Evolutionary conservation across 1,284 basidiomycete genomes (phyloP).

Genomic region (Ganoderma meredithae): DNA sequence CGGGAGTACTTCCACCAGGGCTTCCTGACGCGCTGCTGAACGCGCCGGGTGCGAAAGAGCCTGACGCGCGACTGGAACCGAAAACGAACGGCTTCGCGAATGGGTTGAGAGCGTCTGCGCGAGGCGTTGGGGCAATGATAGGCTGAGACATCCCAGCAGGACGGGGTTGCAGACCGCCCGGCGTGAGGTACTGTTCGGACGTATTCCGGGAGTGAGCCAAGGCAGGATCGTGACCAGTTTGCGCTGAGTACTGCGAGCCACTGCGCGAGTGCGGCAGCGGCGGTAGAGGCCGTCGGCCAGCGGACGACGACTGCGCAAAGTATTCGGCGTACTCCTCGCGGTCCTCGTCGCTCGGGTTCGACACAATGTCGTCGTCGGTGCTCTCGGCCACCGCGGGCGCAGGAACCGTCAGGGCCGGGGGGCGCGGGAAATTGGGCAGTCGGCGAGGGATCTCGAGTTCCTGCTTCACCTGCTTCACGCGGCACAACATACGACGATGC

Average conservation of each 20-base stretch:
- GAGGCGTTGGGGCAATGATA: constrained; percentile 26
- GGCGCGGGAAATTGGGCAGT: constrained; percentile 79
- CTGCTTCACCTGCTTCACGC: constrained; percentile 45
- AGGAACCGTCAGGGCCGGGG: constrained; percentile 52
- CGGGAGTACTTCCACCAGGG: constrained; percentile 29
- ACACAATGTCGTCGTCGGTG: constrained; percentile 73
- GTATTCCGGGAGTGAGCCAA: constrained; percentile 67
- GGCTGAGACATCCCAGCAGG: constrained; percentile 28
- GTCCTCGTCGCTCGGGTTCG: constrained; percentile 83
- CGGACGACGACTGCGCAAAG: constrained; percentile 34
- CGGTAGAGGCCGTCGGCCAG: constrained; percentile 56
- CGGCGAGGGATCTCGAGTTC: constrained; percentile 65
- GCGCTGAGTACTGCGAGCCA: constrained; percentile 57
- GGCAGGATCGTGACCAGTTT: constrained; percentile 66
- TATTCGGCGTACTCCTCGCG: constrained; percentile 46
- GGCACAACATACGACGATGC: constrained; percentile 64
- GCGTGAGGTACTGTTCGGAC: constrained; percentile 47
- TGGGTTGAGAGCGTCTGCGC: constrained; percentile 66
- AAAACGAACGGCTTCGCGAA: constrained; percentile 84
- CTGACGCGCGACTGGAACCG: constrained; percentile 46
- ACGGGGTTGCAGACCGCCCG: constrained; percentile 34
- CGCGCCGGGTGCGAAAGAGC: constrained; percentile 33
- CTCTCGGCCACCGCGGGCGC: constrained; percentile 16
- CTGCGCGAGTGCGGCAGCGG: constrained; percentile 70
- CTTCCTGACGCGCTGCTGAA: constrained; percentile 34